Base-by-base conservation (phyloP, 371 early-diverging fungal genomes). In the Mucor indicus region DNA sequence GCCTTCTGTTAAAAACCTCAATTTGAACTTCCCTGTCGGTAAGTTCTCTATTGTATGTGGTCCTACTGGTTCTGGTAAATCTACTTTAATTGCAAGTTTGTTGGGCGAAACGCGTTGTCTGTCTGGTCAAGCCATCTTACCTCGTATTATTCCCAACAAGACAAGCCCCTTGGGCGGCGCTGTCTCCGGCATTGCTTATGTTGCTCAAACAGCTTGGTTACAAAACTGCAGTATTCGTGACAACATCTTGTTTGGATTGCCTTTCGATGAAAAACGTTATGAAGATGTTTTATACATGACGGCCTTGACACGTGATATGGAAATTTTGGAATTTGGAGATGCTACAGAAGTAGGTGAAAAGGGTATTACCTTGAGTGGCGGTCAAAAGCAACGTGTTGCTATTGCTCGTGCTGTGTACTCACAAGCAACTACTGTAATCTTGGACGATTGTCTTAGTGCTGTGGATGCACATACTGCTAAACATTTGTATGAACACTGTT, bases 341-440 rank as follows among this genome's bases (percentile, higher is more conserved):
- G 51, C 74, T 53, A 95, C 95, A 0, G 90, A 92, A 68, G 83
- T 94, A 41, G 95, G 95, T 32, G 94, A 93, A 64, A 83, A 84
- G 44, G 95, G 93, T 6, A 80, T 93, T 23, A 89, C 89, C 2
- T 66, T 94, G 9, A 90, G 90, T 41, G 96, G 96, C 38, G 95
- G 94, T 1, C 90, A 91, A 63, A 84, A 86, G 61, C 90, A 90
- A 67, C 73, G 69, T 40, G 62, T 91, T 29, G 79, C 85, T 13
- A 75, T 90, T 45, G 92, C 92, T 27, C 78, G 91, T 20, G 89
- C 92, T 2, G 85, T 89, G 4, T 89, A 90, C 53, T 82, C 85
- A 35, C 69, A 79, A 45, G 77, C 84, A 20, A 81, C 80, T 15
- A 77, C 71, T 39, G 72, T 91, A 33, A 68, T 91, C 32, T 50